phyloP scores from a whole-genome alignment of 108 stramenopile genomes.

The Cyclotella distinguenda region DNA sequence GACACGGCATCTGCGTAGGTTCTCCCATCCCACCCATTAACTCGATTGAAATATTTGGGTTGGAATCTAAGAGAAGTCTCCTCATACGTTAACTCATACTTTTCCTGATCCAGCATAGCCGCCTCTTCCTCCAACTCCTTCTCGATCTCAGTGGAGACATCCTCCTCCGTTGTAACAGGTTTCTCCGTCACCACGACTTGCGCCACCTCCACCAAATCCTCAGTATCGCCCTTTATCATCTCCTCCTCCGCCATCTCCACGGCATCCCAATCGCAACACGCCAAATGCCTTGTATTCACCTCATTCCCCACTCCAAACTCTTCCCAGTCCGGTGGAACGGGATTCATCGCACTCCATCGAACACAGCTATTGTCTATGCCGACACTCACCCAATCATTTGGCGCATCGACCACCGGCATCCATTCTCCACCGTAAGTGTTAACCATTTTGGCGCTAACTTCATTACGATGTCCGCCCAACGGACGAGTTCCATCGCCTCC shows the following conservation, averaged over 20 bases:
- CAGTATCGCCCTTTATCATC: background rate
- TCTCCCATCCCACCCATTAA: slow-evolving; percentile 13
- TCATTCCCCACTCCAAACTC: slow-evolving; percentile 13
- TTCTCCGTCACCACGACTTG: background rate
- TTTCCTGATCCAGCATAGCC: background rate
- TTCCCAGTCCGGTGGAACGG: slow-evolving; percentile 15
- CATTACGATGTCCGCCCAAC: slow-evolving; percentile 3
- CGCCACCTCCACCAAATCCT: background rate
- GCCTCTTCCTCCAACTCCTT: background rate
- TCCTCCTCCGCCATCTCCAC: slow-evolving; percentile 7
- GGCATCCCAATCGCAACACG: slow-evolving; percentile 22
- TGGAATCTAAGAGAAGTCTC: background rate
- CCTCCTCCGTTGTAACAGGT: background rate
- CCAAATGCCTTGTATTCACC: slow-evolving; percentile 22
- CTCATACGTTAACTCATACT: background rate
- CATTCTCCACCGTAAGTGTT: background rate
- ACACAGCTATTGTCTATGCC: slow-evolving; percentile 10
- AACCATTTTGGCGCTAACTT: background rate
- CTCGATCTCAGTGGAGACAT: no score
- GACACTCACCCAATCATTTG: slow-evolving; percentile 16
- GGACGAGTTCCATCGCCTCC: slow-evolving; percentile 1
- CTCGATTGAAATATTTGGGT: slow-evolving; percentile 3
- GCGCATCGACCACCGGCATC: slow-evolving; percentile 7
- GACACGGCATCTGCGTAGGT: slow-evolving; percentile 13
- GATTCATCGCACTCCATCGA: background rate